These are phyloP conservation scores for Acrodontium crateriforme DNA, from an alignment of 2,329 filamentous ascomycete genomes.

Conservation along the genomic window DNA sequence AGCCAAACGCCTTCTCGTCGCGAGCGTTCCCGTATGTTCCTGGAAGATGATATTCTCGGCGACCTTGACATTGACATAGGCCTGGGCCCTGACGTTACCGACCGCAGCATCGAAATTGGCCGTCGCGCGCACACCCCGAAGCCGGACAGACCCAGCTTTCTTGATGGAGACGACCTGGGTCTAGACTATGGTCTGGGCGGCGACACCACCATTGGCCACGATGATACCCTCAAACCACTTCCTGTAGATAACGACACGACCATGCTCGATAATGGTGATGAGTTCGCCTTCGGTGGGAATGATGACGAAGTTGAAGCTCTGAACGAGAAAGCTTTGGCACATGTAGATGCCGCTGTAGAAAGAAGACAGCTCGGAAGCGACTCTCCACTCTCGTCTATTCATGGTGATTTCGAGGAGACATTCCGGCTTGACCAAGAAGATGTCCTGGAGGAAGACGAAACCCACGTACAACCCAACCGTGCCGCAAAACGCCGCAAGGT, in stretches of 20 bases:
- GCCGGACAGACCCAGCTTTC: conserved; percentile 43
- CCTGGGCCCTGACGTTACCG: conserved; percentile 13
- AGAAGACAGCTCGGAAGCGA: conserved; percentile 25
- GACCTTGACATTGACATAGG: conserved; percentile 47
- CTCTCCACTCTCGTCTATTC: conserved; percentile 42
- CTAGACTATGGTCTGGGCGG: conserved; percentile 32
- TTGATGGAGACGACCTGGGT: conserved; percentile 46
- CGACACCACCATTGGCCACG: conserved; percentile 16
- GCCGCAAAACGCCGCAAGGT: conserved; percentile 69
- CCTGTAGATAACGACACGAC: conserved; percentile 12
- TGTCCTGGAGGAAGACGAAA: conserved; percentile 35
- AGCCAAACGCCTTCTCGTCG: conserved; percentile 17
- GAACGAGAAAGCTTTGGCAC: conserved; percentile 18
- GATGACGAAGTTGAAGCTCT: conserved; percentile 27
- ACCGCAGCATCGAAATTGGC: conserved; percentile 66
- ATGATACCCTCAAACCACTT: conserved; percentile 7
- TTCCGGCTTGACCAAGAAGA: conserved; percentile 20
- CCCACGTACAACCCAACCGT: conserved; percentile 49
- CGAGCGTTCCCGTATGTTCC: conserved; percentile 29
- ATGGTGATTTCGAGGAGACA: conserved; percentile 52
- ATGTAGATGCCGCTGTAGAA: conserved; percentile 30
- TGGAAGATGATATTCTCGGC: conserved; percentile 45
- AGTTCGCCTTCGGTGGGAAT: conserved; percentile 29
- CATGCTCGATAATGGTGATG: conserved; percentile 17
- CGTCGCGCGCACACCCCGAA: conserved; percentile 58